These are phyloP conservation scores for Russula ochroleuca DNA, from an alignment of 768 basidiomycete species.

Conservation along the genomic window DNA sequence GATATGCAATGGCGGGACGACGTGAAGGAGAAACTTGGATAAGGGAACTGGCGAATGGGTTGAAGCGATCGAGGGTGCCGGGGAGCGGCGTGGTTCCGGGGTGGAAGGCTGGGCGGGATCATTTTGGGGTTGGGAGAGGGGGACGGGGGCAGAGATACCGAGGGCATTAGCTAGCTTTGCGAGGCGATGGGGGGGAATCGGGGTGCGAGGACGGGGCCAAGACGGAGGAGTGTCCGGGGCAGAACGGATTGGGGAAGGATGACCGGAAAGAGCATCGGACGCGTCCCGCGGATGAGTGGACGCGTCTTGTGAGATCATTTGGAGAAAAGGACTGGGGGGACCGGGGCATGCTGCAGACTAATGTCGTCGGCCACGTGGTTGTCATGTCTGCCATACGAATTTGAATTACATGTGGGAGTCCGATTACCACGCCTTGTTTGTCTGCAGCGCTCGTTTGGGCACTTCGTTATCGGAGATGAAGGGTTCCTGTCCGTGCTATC, in stretches of 20 bases:
- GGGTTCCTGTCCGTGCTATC: slow-evolving; percentile 6
- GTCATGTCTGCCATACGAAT: not conserved
- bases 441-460: not conserved
- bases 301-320: slow-evolving; percentile 10
- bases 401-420: not conserved
- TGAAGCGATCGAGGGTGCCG: slow-evolving; percentile 38
- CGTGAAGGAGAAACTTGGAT: slow-evolving; percentile 74
- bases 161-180: slow-evolving; percentile 84
- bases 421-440: slow-evolving; percentile 1
- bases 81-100: slow-evolving; percentile 32
- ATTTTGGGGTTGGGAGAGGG: slow-evolving; percentile 37
- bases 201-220: slow-evolving; percentile 67
- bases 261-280: slow-evolving; percentile 1
- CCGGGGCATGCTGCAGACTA: not conserved
- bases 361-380: not conserved
- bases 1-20: slow-evolving; percentile 72
- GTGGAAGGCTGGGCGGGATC: slow-evolving; percentile 21
- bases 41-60: slow-evolving; percentile 35
- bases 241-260: slow-evolving; percentile 21
- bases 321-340: not conserved
- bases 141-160: slow-evolving; percentile 71
- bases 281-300: not conserved
- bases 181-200: slow-evolving; percentile 69
- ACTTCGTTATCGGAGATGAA: slow-evolving; percentile 13
- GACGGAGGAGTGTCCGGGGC: slow-evolving; percentile 27